Evolutionary conservation across 495 filamentous ascomycete species (phyloP).

Genomic region (Xylaria curta): DNA sequence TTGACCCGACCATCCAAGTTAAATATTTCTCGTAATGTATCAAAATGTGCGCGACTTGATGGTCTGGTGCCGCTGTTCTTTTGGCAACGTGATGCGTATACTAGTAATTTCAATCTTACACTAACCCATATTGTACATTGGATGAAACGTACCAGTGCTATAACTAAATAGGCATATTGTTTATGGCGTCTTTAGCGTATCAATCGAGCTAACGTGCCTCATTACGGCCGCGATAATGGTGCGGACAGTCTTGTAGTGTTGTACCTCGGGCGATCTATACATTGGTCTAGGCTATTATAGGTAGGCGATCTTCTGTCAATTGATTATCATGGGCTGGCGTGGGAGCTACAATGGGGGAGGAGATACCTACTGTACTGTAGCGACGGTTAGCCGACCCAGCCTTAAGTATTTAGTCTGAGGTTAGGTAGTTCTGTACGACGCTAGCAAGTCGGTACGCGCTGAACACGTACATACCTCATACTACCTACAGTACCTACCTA

Average conservation of each 20-base stretch:
- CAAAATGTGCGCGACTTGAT: not conserved
- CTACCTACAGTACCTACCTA: too few relatives aligned
- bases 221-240: not conserved
- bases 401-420: too few relatives aligned
- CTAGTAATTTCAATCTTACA: not conserved
- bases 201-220: not conserved
- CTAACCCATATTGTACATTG: slow-evolving; percentile 4
- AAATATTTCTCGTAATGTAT: not conserved
- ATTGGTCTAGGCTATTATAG: slow-evolving; percentile 1
- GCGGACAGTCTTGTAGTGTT: not conserved
- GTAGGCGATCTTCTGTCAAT: slow-evolving; percentile 15
- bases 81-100: not conserved
- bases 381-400: not conserved
- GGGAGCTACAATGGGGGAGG: not conserved
- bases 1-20: not conserved
- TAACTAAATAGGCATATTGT: slow-evolving; percentile 4
- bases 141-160: slow-evolving; percentile 3
- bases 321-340: slow-evolving; percentile 2
- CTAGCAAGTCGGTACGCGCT: slow-evolving; percentile 8
- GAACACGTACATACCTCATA: slow-evolving; percentile 19
- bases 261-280: not conserved
- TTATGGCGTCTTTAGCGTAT: slow-evolving; percentile 1
- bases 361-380: not conserved
- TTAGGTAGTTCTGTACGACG: not conserved
- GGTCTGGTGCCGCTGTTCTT: not conserved